These are phyloP conservation scores for Colletotrichum cuscutae DNA, from an alignment of 2,329 filamentous ascomycete species.

Conservation along the genomic window DNA sequence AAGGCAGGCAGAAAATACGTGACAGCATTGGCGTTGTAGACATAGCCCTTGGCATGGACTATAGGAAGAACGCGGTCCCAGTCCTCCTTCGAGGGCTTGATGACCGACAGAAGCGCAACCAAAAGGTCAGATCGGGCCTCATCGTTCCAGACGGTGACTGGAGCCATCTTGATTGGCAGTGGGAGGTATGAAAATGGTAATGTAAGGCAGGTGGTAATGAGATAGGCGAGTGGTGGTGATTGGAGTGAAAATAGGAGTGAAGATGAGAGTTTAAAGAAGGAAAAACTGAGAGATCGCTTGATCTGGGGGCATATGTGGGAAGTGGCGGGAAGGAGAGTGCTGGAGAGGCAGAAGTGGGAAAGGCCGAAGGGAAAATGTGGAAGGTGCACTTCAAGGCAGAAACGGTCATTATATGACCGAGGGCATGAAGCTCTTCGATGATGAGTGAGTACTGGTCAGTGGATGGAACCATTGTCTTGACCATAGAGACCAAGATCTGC, in stretches of 20 bases:
- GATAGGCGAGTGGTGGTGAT: not conserved
- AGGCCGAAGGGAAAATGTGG: not conserved
- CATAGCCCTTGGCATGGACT: constrained; percentile 48
- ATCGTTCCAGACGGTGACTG: constrained; percentile 44
- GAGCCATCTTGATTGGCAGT: constrained; percentile 33
- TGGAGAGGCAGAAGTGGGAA: not conserved
- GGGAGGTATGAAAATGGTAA: not conserved
- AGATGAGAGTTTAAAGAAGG: constrained; percentile 1
- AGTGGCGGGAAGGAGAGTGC: not conserved
- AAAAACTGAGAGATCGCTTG: not conserved
- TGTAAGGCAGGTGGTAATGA: not conserved
- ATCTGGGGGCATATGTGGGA: too few relatives aligned
- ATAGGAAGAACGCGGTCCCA: constrained; percentile 45
- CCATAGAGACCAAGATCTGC: constrained; percentile 54
- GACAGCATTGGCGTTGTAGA: constrained; percentile 51
- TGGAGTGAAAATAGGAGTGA: too few relatives aligned
- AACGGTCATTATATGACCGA: constrained; percentile 53
- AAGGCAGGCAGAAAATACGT: constrained; percentile 44
- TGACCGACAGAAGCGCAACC: constrained; percentile 46
- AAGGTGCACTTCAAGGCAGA: constrained; percentile 51
- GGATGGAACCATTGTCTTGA: constrained; percentile 48
- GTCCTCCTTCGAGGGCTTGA: constrained; percentile 46
- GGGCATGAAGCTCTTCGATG: constrained; percentile 41
- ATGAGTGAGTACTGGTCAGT: constrained; percentile 48
- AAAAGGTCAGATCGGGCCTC: constrained; percentile 52